These are phyloP conservation scores for Fraxinus platypoda DNA, from an alignment of 305 asterid genomes.

Conservation along the genomic window DNA sequence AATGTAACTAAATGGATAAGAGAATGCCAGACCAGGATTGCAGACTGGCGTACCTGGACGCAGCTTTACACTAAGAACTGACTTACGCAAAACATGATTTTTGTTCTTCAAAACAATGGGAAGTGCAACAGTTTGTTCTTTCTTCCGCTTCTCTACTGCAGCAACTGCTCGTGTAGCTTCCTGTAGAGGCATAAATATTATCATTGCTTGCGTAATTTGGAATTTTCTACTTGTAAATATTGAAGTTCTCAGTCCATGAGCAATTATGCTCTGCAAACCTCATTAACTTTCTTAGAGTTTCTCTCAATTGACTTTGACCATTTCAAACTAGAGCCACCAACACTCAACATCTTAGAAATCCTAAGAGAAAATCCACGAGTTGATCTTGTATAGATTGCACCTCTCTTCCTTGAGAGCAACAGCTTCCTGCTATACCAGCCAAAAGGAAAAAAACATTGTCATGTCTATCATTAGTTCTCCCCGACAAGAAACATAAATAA, in stretches of 20 bases:
- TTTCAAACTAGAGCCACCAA: constrained; percentile 76
- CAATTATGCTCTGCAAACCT: constrained; percentile 53
- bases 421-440: constrained; percentile 57
- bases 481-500: constrained; percentile 15
- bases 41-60: constrained; percentile 70
- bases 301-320: constrained; percentile 96
- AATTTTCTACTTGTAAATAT: not conserved
- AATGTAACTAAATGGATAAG: constrained; percentile 15
- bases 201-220: constrained; percentile 16
- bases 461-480: constrained; percentile 16
- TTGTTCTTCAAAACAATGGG: constrained; percentile 47
- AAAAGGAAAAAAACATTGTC: constrained; percentile 15
- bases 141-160: constrained; percentile 62
- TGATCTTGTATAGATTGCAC: constrained; percentile 81
- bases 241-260: constrained; percentile 22
- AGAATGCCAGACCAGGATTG: constrained; percentile 73
- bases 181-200: constrained; percentile 38
- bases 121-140: constrained; percentile 49
- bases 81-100: constrained; percentile 82
- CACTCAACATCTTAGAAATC: constrained; percentile 75
- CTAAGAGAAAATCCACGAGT: constrained; percentile 74
- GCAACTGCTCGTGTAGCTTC: constrained; percentile 80
- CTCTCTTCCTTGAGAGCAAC: constrained; percentile 68
- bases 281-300: constrained; percentile 63
- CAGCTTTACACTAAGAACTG: constrained; percentile 63